Evolutionary conservation across 2,329 filamentous ascomycete genomes (phyloP).

Genomic region (Fusarium sp.): DNA sequence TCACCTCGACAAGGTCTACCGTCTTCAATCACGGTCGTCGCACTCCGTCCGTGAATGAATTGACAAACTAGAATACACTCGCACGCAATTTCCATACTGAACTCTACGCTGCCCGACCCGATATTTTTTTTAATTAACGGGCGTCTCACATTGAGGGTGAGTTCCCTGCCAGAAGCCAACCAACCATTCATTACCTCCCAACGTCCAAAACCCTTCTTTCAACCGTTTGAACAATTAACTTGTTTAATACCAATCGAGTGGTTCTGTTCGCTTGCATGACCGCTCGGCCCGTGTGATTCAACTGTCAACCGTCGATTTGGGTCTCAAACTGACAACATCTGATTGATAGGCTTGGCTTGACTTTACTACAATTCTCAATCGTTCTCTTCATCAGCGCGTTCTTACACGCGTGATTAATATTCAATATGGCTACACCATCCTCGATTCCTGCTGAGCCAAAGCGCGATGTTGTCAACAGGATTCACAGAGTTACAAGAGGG

Average conservation of each 20-base stretch:
- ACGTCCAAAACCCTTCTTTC: constrained; percentile 9
- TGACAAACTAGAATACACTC: constrained; percentile 4
- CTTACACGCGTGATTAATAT: constrained; percentile 16
- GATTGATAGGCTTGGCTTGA: constrained; percentile 20
- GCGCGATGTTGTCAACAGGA: constrained; percentile 58
- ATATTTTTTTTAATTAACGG: constrained; percentile 19
- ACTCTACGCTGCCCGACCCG: constrained; percentile 1
- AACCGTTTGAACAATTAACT: constrained; percentile 8
- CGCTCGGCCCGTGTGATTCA: constrained; percentile 4
- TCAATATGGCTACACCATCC: constrained; percentile 49
- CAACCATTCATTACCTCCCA: constrained; percentile 3
- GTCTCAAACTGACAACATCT: constrained; percentile 17
- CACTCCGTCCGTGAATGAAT: constrained; percentile 27
- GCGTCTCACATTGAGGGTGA: constrained; percentile 37
- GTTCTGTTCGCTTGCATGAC: constrained; percentile 20
- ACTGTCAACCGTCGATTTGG: constrained; percentile 1
- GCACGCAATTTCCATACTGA: background rate
- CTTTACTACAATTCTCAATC: constrained; percentile 12
- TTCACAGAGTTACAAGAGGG: constrained; percentile 69
- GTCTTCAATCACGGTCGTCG: constrained; percentile 22
- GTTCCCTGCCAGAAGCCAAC: constrained; percentile 14
- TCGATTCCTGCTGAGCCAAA: constrained; percentile 43
- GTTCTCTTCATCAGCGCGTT: constrained; percentile 18
- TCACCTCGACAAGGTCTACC: constrained; percentile 6
- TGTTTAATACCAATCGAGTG: constrained; percentile 6